Evolutionary conservation across 2,329 filamentous ascomycete species (phyloP), one percentile per base, ranked within the genome.

Genomic region (Paecilomyces niveus): DNA sequence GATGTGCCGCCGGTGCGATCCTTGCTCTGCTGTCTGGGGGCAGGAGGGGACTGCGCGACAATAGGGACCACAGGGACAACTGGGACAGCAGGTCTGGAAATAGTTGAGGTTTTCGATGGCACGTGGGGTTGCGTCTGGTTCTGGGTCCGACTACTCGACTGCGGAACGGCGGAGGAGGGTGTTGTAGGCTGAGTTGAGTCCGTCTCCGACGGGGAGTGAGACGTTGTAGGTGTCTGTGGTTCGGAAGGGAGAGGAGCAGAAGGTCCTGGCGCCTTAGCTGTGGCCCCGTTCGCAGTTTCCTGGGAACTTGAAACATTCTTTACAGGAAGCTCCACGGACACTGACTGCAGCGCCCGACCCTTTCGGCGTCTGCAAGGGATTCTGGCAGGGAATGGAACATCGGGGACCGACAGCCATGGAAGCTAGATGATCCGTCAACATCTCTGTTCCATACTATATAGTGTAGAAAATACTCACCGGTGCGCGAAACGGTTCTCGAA

Each of bases 321-420:
- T n/a, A 72, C 70, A 31, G 84, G 83, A 54, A 86, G 74, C 55
- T 83, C 79, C n/a, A 79, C 72, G 1, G 70, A 65, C 35, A 67
- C 70, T 26, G 70, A 66, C 57, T 73, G 68, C 18, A 78, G 66
- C 11, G 65, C 62, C 54, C 70, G 73, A 45, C 65, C 63, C 62
- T 68, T 75, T 56, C 81, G 77, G 64, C 79, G 77, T 64, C 77
- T 75, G 56, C 75, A 73, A 13, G 78, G 75, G 54, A 77, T 76
- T 66, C 79, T 77, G 15, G 79, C 70, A 3, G 84, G 84, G 65
- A 87, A 86, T 2, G 78, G 72, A 32, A 72, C 72, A 21, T 81
- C 80, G 15, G 81, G 78, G 29, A 81, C 78, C 11, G 84, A 87
- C 33, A 84, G 77, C 84, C 84, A 87, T 10, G 85, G 85, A 21